phyloP scores from a whole-genome alignment of 2,329 filamentous ascomycete genomes.

The Colletotrichum coccodes region DNA sequence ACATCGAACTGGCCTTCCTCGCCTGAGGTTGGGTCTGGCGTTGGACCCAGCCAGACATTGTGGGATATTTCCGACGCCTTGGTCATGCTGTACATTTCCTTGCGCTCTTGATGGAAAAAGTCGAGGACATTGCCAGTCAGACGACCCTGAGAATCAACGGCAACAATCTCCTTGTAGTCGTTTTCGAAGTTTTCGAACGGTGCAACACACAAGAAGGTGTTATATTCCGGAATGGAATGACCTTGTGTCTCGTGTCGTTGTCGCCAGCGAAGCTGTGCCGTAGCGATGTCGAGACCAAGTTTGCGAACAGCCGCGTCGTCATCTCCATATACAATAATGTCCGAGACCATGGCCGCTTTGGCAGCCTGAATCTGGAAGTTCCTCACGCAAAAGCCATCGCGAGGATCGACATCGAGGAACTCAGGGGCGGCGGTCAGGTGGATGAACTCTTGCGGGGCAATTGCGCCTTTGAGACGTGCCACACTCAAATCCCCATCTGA shows the following conservation, averaged over 20 bases:
- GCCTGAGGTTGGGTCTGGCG: constrained; percentile 73
- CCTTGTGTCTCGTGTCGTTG: constrained; percentile 68
- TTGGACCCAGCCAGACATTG: constrained; percentile 92
- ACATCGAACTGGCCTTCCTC: constrained; percentile 79
- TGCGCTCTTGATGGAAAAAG: constrained; percentile 87
- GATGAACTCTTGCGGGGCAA: constrained; percentile 84
- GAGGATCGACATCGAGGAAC: constrained; percentile 87
- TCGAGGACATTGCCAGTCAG: constrained; percentile 84
- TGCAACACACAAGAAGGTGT: constrained; percentile 81
- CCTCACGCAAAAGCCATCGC: constrained; percentile 91
- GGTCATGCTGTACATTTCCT: constrained; percentile 96
- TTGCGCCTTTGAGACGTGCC: constrained; percentile 86
- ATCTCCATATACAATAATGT: constrained; percentile 92
- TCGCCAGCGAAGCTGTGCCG: constrained; percentile 81
- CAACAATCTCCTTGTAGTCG: constrained; percentile 75
- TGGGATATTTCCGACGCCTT: constrained; percentile 86
- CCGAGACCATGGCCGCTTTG: constrained; percentile 87
- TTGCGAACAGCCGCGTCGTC: constrained; percentile 69
- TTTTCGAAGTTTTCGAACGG: constrained; percentile 79
- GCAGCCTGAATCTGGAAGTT: constrained; percentile 97
- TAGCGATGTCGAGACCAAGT: constrained; percentile 75
- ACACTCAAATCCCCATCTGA: constrained; percentile 81
- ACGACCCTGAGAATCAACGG: constrained; percentile 76
- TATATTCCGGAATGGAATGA: constrained; percentile 72
- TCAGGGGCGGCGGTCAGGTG: constrained; percentile 58